A percentile compares a stretch with the other conserved stretches of the same genome.
Conservation (phyloP, 2,329 filamentous ascomycete genomes). For the Pseudocercospora vitis region DNA sequence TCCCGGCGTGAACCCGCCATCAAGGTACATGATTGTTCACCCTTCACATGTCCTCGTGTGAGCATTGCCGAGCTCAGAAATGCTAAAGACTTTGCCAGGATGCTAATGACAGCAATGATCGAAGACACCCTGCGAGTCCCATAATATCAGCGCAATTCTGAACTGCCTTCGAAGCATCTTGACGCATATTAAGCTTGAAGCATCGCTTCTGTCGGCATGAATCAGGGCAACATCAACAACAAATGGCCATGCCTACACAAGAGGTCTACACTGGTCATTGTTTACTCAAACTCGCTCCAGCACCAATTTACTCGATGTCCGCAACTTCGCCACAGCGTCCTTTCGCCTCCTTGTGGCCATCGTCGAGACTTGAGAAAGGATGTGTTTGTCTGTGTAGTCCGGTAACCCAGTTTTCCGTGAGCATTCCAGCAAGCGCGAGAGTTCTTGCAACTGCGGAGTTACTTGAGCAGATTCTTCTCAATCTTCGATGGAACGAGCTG, state of each 20-base stretch:
- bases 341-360: constrained; percentile 11
- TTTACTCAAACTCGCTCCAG: neutral
- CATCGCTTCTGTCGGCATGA: neutral
- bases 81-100: too few relatives aligned
- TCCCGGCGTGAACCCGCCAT: neutral
- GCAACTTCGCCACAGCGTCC: neutral
- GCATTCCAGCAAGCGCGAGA: neutral
- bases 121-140: neutral
- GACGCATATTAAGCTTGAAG: neutral
- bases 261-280: constrained; percentile 1
- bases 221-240: neutral
- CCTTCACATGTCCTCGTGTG: too few relatives aligned
- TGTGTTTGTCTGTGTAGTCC: neutral
- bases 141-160: too few relatives aligned
- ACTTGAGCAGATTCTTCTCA: constrained; percentile 15
- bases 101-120: too few relatives aligned
- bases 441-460: constrained; percentile 19
- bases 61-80: neutral
- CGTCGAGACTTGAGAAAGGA: neutral
- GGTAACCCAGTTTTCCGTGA: neutral
- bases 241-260: neutral
- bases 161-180: too few relatives aligned
- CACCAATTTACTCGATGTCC: neutral
- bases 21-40: neutral
- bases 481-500: constrained; percentile 11